Conservation (phyloP, 139 green algal species). For the Tetradesmus obliquus region DNA sequence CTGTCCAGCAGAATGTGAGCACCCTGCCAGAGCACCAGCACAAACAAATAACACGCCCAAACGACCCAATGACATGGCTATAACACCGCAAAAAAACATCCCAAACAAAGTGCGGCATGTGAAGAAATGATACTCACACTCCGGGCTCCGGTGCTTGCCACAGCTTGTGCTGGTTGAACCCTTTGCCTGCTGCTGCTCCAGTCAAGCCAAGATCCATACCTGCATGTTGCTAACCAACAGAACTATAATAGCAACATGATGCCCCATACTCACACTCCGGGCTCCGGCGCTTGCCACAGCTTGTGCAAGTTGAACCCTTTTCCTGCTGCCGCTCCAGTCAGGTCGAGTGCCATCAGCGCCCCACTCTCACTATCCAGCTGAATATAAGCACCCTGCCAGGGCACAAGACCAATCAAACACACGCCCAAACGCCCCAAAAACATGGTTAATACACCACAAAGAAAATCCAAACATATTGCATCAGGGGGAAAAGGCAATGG, state of each 20-base stretch:
- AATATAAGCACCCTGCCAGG: conserved; percentile 59
- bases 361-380: conserved; percentile 71
- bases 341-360: conserved; percentile 48
- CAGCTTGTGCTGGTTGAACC: no score
- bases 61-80: no score
- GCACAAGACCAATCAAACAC: conserved; percentile 42
- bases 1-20: conserved; percentile 74
- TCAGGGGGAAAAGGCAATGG: background rate
- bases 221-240: no score
- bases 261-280: conserved; percentile 16
- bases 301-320: background rate
- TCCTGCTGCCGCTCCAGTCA: background rate
- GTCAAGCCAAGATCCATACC: no score
- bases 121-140: no score
- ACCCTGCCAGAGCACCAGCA: conserved; percentile 61
- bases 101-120: no score
- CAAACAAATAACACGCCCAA: conserved; percentile 2
- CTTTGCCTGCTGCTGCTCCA: no score
- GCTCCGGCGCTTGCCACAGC: conserved; percentile 33
- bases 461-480: no score
- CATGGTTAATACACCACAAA: background rate
- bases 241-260: no score
- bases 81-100: no score
- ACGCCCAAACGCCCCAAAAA: background rate
- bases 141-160: no score